Base-by-base conservation (phyloP, 2,329 filamentous ascomycete genomes). In the Talaromyces sp. region DNA sequence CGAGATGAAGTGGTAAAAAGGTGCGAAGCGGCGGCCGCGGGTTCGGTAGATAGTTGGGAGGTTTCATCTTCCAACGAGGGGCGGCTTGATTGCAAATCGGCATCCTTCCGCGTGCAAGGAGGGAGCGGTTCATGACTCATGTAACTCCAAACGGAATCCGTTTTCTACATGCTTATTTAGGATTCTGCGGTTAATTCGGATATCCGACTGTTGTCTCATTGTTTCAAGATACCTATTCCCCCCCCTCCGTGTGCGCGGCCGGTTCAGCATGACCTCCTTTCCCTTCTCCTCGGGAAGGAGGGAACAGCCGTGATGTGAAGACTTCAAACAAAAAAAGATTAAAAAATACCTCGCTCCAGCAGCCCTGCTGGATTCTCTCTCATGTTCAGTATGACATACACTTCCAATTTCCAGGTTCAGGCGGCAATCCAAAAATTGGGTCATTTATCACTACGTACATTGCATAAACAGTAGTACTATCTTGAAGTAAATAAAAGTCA, bases 1-100 rank as follows among this genome's bases (percentile, higher is more conserved):
- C 84, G 90, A 96, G 87, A 97, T 99, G 94, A 90, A 90, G 82
- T 99, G 93, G 87, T 99, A 97, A 82, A 86, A 70, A 60, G 54
- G 65, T 66, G 65, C 58, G 58, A 62, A 61, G 68, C 61, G 65
- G 67, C 65, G 64, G 70, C 69, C 68, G 69, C 65, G 68, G 70
- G 71, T 71, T 71, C 69, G 69, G 69, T 72, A 70, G 65, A 69
- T 68, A 66, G 58, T 66, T 70, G 68, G 69, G 70, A 69, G 68
- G 68, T 66, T 64, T 66, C 65, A 64, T 67, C 60, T 65, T 63
- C 61, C 58, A 64, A 64, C 62, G 69, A 71, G 59, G 65, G 67
- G 67, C 64, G 67, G 68, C 66, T 70, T 61, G 64, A 64, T 65
- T 68, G 64, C 65, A 65, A 61, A 64, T 70, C 58, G 66, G 66